Evolutionary conservation across 163 green algal species (phyloP).

Genomic region (Volvox carteri): DNA sequence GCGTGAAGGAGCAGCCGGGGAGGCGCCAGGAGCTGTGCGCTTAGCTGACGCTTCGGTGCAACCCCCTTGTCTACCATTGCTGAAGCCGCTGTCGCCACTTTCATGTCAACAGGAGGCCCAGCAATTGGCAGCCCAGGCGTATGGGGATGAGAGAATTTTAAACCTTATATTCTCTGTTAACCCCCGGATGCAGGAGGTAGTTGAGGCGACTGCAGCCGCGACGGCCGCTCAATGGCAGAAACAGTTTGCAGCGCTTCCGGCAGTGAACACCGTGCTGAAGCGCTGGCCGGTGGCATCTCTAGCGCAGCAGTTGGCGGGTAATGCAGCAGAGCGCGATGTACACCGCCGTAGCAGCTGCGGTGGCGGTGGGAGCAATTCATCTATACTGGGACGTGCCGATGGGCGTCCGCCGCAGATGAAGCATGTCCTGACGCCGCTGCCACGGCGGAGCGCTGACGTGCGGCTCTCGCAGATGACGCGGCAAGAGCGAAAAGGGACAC

Average conservation of each 20-base stretch:
- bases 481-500: neutral
- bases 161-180: neutral
- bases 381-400: neutral
- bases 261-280: neutral
- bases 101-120: neutral
- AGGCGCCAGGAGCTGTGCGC: too few species aligned
- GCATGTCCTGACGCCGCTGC: conserved; percentile 3
- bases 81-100: neutral
- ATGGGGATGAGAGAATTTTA: neutral
- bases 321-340: neutral
- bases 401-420: neutral
- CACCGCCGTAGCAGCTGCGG: neutral
- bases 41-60: too few species aligned
- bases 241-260: neutral
- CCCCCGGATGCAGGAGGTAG: neutral
- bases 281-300: conserved; percentile 1
- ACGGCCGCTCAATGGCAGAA: neutral
- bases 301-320: neutral
- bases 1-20: too few species aligned
- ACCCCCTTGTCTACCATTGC: neutral
- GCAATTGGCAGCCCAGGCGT: neutral
- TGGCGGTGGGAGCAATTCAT: too few species aligned
- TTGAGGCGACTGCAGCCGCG: neutral
- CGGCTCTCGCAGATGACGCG: too few species aligned
- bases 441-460: neutral